These are phyloP conservation scores for Circinella umbellata DNA, from an alignment of 371 early-diverging fungal genomes.

Conservation along the genomic window DNA sequence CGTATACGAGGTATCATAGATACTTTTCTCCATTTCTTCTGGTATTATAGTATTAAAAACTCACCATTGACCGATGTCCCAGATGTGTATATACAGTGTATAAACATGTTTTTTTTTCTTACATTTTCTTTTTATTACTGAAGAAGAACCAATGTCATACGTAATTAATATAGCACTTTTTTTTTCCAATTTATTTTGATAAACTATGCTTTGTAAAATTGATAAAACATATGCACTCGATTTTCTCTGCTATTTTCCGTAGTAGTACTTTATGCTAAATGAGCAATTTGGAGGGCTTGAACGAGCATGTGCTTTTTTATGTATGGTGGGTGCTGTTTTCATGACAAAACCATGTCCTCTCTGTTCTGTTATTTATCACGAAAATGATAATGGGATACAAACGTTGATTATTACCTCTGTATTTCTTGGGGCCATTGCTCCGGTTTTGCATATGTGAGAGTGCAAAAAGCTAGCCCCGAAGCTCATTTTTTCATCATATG, in stretches of 20 bases:
- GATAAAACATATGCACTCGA: slow-evolving; percentile 76
- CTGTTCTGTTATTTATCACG: background rate
- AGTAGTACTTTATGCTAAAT: slow-evolving; percentile 46
- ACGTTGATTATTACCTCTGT: slow-evolving; percentile 46
- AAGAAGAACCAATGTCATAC: background rate
- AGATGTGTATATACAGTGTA: slow-evolving; percentile 14
- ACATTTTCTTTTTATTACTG: too few species aligned
- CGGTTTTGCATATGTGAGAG: slow-evolving; percentile 70
- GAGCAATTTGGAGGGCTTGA: slow-evolving; percentile 68
- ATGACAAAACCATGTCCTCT: slow-evolving; percentile 67
- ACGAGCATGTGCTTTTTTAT: slow-evolving; percentile 48
- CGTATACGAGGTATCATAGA: slow-evolving; percentile 70
- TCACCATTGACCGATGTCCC: slow-evolving; percentile 80
- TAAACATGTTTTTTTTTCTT: background rate
- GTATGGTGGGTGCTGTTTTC: slow-evolving; percentile 66
- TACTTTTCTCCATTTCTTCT: slow-evolving; percentile 65
- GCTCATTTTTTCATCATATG: slow-evolving; percentile 75
- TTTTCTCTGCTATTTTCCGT: slow-evolving; percentile 72
- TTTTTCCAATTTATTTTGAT: too few species aligned
- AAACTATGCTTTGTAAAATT: slow-evolving; percentile 22
- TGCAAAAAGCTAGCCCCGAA: slow-evolving; percentile 67
- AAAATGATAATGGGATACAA: slow-evolving; percentile 6
- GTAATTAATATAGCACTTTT: background rate
- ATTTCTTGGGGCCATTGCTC: slow-evolving; percentile 63
- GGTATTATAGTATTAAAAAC: slow-evolving; percentile 70